Evolutionary conservation across 176 grass and related monocot genomes (phyloP).

Genomic region (Melocanna baccifera): DNA sequence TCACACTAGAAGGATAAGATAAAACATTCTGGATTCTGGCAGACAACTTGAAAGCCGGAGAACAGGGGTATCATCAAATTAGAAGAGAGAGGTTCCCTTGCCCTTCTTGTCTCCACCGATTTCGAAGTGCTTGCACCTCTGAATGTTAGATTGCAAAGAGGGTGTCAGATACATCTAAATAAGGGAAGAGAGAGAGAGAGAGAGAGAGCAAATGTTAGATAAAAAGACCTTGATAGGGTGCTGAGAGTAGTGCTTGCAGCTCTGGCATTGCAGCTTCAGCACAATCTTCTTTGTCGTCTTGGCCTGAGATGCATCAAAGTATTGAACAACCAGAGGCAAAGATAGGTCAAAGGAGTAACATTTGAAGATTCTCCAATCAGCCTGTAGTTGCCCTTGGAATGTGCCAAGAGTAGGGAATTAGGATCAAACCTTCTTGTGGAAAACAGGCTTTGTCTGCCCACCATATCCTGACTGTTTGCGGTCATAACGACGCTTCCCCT

Average conservation of each 20-base stretch:
- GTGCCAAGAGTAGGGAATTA: neutral
- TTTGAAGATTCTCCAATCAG: neutral
- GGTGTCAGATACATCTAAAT: neutral
- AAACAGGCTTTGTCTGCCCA: slow-evolving; percentile 93
- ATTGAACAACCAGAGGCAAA: neutral
- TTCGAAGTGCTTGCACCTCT: slow-evolving; percentile 74
- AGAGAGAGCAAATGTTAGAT: neutral
- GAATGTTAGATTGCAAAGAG: neutral
- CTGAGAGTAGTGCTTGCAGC: slow-evolving; percentile 86
- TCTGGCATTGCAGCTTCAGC: slow-evolving; percentile 86
- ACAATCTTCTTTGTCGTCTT: slow-evolving; percentile 97
- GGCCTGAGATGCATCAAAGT: slow-evolving; percentile 38
- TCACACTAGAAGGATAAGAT: neutral
- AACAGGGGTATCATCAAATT: neutral
- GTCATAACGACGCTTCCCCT: slow-evolving; percentile 71
- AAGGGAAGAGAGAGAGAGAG: no score
- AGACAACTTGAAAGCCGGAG: neutral
- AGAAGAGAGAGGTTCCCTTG: slow-evolving; percentile 69
- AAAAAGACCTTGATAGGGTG: slow-evolving; percentile 60
- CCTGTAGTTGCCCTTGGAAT: neutral
- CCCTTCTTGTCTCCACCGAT: slow-evolving; percentile 77
- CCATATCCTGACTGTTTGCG: slow-evolving; percentile 89
- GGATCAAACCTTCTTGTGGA: slow-evolving; percentile 79
- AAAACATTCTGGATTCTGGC: neutral
- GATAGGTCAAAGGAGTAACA: neutral